Percentiles rank a stretch among this genome's conserved stretches.
Conservation (phyloP, 371 early-diverging fungal species). For the Mortierella sp. region DNA sequence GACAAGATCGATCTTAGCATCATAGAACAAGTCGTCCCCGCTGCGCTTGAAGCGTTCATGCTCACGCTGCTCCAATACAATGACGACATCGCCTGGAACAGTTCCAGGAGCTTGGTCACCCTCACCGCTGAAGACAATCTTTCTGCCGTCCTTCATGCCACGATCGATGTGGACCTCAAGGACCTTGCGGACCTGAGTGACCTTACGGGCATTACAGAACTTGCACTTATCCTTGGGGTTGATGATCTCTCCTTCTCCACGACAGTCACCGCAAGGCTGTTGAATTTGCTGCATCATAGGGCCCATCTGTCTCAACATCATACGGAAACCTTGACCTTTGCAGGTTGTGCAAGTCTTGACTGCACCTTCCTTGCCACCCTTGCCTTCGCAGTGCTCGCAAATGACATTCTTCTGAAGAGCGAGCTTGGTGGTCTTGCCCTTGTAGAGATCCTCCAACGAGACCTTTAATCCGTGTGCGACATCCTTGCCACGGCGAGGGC, state of each 20-base stretch:
- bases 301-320: slow-evolving; percentile 93
- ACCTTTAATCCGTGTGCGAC: slow-evolving; percentile 87
- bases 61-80: slow-evolving; percentile 92
- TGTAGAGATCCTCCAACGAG: slow-evolving; percentile 95
- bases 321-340: slow-evolving; percentile 87
- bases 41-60: slow-evolving; percentile 90
- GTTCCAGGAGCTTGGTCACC: slow-evolving; percentile 89
- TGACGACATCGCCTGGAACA: slow-evolving; percentile 88
- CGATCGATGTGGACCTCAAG: slow-evolving; percentile 91
- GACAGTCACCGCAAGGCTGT: slow-evolving; percentile 91
- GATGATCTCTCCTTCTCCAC: slow-evolving; percentile 91
- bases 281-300: slow-evolving; percentile 99
- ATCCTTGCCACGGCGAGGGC: slow-evolving; percentile 84
- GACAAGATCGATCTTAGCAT: slow-evolving; percentile 90
- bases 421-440: slow-evolving; percentile 91
- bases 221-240: slow-evolving; percentile 90
- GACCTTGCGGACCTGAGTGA: slow-evolving; percentile 82
- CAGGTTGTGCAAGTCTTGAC: slow-evolving; percentile 81
- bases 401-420: slow-evolving; percentile 90
- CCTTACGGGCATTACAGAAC: slow-evolving; percentile 90
- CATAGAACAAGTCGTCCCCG: slow-evolving; percentile 87
- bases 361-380: slow-evolving; percentile 78
- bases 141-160: slow-evolving; percentile 97
- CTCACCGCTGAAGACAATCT: slow-evolving; percentile 92
- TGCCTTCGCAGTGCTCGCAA: slow-evolving; percentile 84